Evolutionary conservation across 306 rosid species (phyloP).

Genomic region (Quercus rubra): DNA sequence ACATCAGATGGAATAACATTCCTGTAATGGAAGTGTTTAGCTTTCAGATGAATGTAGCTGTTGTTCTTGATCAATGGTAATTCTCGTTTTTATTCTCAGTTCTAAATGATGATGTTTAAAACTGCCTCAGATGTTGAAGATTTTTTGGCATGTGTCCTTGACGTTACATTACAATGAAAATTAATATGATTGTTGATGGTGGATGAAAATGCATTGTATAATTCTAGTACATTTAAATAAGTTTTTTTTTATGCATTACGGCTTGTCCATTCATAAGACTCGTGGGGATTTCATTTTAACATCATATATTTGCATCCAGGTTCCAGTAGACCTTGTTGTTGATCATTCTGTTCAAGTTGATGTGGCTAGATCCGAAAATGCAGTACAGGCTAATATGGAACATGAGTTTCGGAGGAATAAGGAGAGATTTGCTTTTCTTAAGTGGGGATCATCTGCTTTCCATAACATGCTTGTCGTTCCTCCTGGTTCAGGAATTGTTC

Average conservation of each 20-base stretch:
- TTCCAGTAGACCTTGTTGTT: conserved; percentile 3
- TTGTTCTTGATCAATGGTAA: background rate
- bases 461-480: conserved; percentile 4
- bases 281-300: background rate
- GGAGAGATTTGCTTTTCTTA: conserved; percentile 10
- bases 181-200: background rate
- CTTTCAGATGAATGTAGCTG: background rate
- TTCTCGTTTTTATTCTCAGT: background rate
- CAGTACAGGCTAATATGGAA: conserved; percentile 3
- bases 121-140: background rate
- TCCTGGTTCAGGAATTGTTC: conserved; percentile 8
- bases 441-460: conserved; percentile 9
- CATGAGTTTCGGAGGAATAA: background rate
- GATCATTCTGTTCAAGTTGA: conserved; percentile 9
- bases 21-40: background rate
- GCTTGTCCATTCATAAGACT: background rate
- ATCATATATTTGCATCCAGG: background rate
- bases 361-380: conserved; percentile 2
- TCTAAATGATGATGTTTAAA: background rate
- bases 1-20: background rate
- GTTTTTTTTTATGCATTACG: background rate
- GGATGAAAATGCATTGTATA: background rate
- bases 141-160: background rate
- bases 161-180: background rate
- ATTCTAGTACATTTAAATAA: background rate